Conservation (phyloP, 352 stramenopile genomes). For the Phytophthora boehmeriae region DNA sequence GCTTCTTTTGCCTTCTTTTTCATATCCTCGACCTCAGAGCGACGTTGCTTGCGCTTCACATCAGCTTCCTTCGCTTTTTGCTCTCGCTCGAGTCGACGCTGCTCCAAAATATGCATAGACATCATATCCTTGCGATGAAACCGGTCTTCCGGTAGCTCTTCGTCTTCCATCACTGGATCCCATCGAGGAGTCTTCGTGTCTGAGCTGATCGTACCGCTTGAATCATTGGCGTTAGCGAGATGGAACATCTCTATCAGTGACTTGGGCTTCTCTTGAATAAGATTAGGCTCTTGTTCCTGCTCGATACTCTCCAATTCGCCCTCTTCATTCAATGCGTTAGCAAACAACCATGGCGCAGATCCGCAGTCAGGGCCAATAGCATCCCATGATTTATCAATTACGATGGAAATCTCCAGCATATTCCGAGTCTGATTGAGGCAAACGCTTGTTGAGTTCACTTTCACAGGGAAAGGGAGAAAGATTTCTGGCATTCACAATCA, state of each 20-base stretch:
- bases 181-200: slow-evolving; percentile 29
- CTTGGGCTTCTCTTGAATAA: slow-evolving; percentile 33
- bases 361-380: slow-evolving; percentile 47
- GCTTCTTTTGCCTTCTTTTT: slow-evolving; percentile 52
- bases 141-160: slow-evolving; percentile 78
- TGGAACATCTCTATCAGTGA: slow-evolving; percentile 80
- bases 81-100: slow-evolving; percentile 59
- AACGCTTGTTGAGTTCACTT: slow-evolving; percentile 36
- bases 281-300: neutral
- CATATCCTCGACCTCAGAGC: slow-evolving; percentile 60
- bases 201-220: slow-evolving; percentile 2
- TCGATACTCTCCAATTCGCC: slow-evolving; percentile 8
- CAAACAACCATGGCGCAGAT: slow-evolving; percentile 72
- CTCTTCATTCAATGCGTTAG: slow-evolving; percentile 51
- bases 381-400: slow-evolving; percentile 66
- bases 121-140: slow-evolving; percentile 87
- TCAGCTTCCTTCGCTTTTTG: slow-evolving; percentile 69
- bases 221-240: slow-evolving; percentile 34
- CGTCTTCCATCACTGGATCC: slow-evolving; percentile 75
- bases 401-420: slow-evolving; percentile 37
- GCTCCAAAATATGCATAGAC: slow-evolving; percentile 87
- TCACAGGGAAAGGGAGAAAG: slow-evolving; percentile 74
- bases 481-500: slow-evolving; percentile 30
- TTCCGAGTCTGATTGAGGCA: slow-evolving; percentile 43
- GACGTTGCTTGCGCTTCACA: slow-evolving; percentile 46